Conservation (phyloP, 129 eudicot species). For the Flaveria linearis region DNA sequence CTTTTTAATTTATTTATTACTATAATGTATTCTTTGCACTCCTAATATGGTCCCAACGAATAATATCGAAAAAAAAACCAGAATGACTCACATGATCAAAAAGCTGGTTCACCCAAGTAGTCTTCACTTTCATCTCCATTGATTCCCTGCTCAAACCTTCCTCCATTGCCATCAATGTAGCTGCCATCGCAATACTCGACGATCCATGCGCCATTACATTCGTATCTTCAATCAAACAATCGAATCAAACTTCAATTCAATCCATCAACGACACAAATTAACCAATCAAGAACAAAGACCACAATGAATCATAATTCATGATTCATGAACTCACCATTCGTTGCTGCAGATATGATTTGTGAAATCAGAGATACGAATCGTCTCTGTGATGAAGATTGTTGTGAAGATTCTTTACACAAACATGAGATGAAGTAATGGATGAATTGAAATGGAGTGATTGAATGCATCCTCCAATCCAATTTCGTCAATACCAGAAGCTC, state of each 20-base stretch:
- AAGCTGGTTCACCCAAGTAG: slow-evolving; percentile 28
- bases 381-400: neutral
- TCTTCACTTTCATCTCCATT: slow-evolving; percentile 45
- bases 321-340: slow-evolving; percentile 40
- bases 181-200: slow-evolving; percentile 61
- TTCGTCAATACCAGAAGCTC: slow-evolving; percentile 59
- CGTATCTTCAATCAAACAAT: slow-evolving; percentile 41
- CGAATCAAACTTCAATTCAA: neutral
- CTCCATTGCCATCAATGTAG: slow-evolving; percentile 56
- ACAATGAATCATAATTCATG: neutral
- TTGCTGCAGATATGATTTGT: slow-evolving; percentile 42
- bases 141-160: slow-evolving; percentile 46
- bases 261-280: neutral
- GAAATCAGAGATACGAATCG: slow-evolving; percentile 20
- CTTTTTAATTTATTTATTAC: neutral
- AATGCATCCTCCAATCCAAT: slow-evolving; percentile 64
- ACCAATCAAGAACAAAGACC: neutral
- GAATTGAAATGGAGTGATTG: slow-evolving; percentile 60
- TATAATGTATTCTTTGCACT: neutral
- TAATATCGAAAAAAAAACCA: neutral
- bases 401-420: slow-evolving; percentile 18
- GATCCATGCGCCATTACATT: slow-evolving; percentile 38
- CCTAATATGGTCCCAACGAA: slow-evolving; percentile 1
- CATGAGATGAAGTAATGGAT: slow-evolving; percentile 41
- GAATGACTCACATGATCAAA: slow-evolving; percentile 50